Evolutionary conservation across 2,329 filamentous ascomycete genomes (phyloP).

Genomic region (Talaromyces albobiverticillius): DNA sequence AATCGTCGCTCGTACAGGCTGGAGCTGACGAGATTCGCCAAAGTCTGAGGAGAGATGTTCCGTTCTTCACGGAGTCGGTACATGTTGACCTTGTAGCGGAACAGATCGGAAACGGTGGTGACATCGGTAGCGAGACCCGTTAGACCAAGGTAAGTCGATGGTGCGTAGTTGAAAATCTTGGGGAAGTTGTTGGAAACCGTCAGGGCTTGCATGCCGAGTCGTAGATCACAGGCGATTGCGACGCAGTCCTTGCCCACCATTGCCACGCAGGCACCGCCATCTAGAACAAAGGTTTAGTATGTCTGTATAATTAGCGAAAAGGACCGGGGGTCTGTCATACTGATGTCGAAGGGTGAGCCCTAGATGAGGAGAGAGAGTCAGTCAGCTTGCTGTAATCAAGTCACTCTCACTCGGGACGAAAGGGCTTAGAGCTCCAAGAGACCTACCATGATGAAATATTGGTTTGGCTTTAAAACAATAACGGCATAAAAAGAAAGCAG

Average conservation of each 20-base stretch:
- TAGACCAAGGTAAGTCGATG: constrained; percentile 87
- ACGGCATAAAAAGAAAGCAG: constrained; percentile 3
- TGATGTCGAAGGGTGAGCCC: constrained; percentile 94
- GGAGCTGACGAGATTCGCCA: constrained; percentile 91
- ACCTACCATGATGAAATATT: constrained; percentile 31
- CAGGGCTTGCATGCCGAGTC: constrained; percentile 91
- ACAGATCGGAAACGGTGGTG: constrained; percentile 88
- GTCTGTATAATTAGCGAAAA: constrained; percentile 11
- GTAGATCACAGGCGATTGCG: constrained; percentile 97
- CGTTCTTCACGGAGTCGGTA: constrained; percentile 98
- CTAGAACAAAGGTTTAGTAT: constrained; percentile 35
- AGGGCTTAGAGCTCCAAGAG: constrained; percentile 15
- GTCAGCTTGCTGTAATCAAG: constrained; percentile 23
- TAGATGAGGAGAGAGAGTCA: constrained; percentile 49
- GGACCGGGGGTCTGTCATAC: constrained; percentile 50
- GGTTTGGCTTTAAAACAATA: constrained; percentile 3
- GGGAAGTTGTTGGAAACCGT: constrained; percentile 99
- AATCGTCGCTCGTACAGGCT: constrained; percentile 94
- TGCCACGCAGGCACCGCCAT: constrained; percentile 91
- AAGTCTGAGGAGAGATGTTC: constrained; percentile 87
- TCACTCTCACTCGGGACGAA: constrained; percentile 26
- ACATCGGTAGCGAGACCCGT: constrained; percentile 97
- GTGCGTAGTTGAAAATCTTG: constrained; percentile 96
- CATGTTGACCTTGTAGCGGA: constrained; percentile 99
- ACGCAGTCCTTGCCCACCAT: constrained; percentile 99